Conservation (phyloP, 805 yeast species). For the Diddensiella santjacobensis region DNA sequence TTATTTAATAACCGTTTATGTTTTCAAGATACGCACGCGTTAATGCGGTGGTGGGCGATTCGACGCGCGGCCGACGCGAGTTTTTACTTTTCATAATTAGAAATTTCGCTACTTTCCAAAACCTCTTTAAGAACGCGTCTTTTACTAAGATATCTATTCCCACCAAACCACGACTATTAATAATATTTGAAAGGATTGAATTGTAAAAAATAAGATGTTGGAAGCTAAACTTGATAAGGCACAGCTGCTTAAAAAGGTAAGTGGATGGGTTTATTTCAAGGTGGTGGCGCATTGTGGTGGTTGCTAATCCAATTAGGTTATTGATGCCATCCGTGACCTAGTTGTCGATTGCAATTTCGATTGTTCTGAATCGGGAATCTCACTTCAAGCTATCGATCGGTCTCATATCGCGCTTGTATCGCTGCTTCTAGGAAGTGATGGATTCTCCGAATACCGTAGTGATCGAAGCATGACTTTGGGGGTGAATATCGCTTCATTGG, state of each 20-base stretch:
- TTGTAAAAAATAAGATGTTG: constrained; percentile 54
- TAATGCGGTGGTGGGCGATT: not conserved
- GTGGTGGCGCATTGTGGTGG: constrained; percentile 2
- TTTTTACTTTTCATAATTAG: too few species aligned
- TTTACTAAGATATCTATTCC: too few species aligned
- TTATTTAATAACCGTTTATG: not conserved
- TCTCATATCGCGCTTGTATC: constrained; percentile 93
- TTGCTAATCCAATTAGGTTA: constrained; percentile 42
- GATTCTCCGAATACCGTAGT: constrained; percentile 90
- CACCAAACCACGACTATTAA: not conserved
- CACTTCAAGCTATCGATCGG: constrained; percentile 96
- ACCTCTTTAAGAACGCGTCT: too few species aligned
- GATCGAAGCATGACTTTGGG: constrained; percentile 92
- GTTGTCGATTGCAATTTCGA: constrained; percentile 94
- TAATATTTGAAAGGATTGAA: not conserved
- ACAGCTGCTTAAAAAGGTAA: constrained; percentile 73
- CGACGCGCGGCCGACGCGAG: not conserved
- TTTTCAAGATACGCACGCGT: not conserved
- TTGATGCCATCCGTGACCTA: constrained; percentile 91
- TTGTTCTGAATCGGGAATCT: constrained; percentile 91
- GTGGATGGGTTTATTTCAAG: constrained; percentile 17
- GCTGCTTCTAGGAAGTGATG: constrained; percentile 78
- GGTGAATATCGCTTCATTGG: constrained; percentile 79
- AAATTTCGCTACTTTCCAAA: too few species aligned
- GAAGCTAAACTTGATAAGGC: constrained; percentile 97